Evolutionary conservation across 768 basidiomycete species (phyloP).

Genomic region (Termitomyces sp.): DNA sequence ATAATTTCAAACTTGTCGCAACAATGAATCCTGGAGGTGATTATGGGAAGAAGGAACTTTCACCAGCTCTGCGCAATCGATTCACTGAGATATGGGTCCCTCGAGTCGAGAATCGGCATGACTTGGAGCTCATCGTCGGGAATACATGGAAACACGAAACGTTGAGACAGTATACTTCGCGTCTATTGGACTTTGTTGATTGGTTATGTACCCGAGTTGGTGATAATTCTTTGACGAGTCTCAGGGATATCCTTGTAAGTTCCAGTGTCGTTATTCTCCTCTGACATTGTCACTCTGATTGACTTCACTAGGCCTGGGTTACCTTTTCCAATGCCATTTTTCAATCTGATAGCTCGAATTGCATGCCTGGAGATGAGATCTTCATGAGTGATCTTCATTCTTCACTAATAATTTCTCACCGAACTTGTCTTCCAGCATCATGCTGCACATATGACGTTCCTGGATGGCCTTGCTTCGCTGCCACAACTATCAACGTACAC

Average conservation of each 20-base stretch:
- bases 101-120: conserved; percentile 61
- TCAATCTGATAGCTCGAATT: conserved; percentile 18
- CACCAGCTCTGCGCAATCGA: conserved; percentile 92
- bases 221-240: conserved; percentile 60
- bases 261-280: neutral
- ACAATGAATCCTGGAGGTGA: conserved; percentile 99
- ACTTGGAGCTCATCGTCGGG: conserved; percentile 73
- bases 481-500: conserved; percentile 69
- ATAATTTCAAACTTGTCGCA: conserved; percentile 82
- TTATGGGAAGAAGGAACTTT: conserved; percentile 98
- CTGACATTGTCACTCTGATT: neutral
- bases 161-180: conserved; percentile 49
- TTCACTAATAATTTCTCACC: neutral
- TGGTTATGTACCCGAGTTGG: conserved; percentile 68
- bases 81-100: conserved; percentile 99
- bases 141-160: conserved; percentile 57
- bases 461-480: conserved; percentile 83
- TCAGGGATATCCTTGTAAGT: conserved; percentile 86
- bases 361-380: conserved; percentile 41
- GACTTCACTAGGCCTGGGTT: conserved; percentile 78
- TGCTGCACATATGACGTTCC: conserved; percentile 86
- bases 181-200: conserved; percentile 69
- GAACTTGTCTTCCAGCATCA: conserved; percentile 61
- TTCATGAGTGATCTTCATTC: conserved; percentile 50
- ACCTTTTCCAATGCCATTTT: conserved; percentile 71